Evolutionary conservation across 768 basidiomycete species (phyloP).

Genomic region (Naganishia randhawae): DNA sequence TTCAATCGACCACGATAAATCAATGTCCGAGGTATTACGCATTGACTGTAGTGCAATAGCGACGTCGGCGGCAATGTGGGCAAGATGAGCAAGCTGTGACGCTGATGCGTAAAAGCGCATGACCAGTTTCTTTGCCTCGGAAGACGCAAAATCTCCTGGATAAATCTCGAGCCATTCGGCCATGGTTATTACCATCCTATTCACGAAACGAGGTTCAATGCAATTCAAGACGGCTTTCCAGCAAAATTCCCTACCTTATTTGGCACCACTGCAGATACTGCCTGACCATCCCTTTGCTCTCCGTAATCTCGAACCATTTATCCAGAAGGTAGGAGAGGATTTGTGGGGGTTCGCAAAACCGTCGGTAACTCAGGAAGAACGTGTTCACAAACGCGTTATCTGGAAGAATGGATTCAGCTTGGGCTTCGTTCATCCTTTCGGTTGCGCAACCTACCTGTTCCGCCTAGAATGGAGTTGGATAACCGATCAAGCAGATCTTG

Average conservation of each 20-base stretch:
- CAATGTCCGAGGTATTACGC: conserved; percentile 37
- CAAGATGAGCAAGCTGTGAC: conserved; percentile 38
- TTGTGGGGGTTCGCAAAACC: conserved; percentile 38
- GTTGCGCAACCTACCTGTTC: conserved; percentile 18
- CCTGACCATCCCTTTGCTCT: conserved; percentile 25
- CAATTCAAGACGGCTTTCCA: not conserved
- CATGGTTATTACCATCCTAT: conserved; percentile 23
- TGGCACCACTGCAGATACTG: conserved; percentile 19
- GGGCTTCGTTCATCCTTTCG: not conserved
- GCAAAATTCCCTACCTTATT: not conserved
- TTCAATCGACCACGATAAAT: conserved; percentile 41
- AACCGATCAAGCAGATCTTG: conserved; percentile 16
- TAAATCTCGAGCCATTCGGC: conserved; percentile 44
- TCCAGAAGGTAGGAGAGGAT: conserved; percentile 39
- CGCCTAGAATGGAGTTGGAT: conserved; percentile 14
- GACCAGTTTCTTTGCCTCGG: conserved; percentile 29
- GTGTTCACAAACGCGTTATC: conserved; percentile 40
- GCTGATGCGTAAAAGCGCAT: conserved; percentile 34
- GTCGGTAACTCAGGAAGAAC: conserved; percentile 45
- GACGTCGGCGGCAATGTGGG: conserved; percentile 42
- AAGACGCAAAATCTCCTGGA: conserved; percentile 43
- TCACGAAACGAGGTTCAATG: not conserved
- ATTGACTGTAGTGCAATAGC: conserved; percentile 36
- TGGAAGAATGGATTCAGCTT: conserved; percentile 1
- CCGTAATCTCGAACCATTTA: conserved; percentile 35